Percentiles rank a stretch among this genome's conserved stretches.
These are phyloP conservation scores for Suillus bovinus DNA, from an alignment of 768 basidiomycete species.

Conservation along the genomic window DNA sequence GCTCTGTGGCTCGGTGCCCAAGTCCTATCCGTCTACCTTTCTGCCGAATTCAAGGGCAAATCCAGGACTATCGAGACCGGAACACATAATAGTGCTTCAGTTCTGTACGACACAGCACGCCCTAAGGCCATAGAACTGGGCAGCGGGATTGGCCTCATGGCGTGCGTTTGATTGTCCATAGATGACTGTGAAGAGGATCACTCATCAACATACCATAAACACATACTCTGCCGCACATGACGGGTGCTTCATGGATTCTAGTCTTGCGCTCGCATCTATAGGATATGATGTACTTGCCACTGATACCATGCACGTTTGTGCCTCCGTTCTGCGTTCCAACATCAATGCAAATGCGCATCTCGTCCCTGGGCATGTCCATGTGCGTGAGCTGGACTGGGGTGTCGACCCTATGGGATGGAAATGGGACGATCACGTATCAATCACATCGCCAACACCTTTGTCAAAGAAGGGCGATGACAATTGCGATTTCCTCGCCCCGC, in stretches of 20 bases:
- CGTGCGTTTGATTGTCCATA: slow-evolving; percentile 45
- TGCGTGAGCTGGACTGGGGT: slow-evolving; percentile 73
- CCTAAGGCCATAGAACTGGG: slow-evolving; percentile 72
- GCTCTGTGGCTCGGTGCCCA: slow-evolving; percentile 86
- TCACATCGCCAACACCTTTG: slow-evolving; percentile 30
- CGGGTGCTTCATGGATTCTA: slow-evolving; percentile 21
- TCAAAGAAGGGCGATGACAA: neutral
- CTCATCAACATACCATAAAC: neutral
- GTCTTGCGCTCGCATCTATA: slow-evolving; percentile 64
- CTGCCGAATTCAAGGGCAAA: slow-evolving; percentile 37
- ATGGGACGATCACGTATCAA: slow-evolving; percentile 45
- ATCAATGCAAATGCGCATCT: slow-evolving; percentile 46
- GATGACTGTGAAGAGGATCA: neutral
- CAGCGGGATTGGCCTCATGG: slow-evolving; percentile 77
- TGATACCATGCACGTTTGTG: slow-evolving; percentile 65
- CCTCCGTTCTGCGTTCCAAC: slow-evolving; percentile 63
- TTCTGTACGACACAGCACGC: slow-evolving; percentile 18
- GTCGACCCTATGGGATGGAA: slow-evolving; percentile 53
- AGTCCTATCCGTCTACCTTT: slow-evolving; percentile 64
- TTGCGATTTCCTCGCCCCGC: slow-evolving; percentile 40
- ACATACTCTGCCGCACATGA: slow-evolving; percentile 1
- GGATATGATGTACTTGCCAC: slow-evolving; percentile 80
- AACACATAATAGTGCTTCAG: neutral
- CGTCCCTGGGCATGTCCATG: slow-evolving; percentile 49
- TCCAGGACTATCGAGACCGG: slow-evolving; percentile 21